phyloP scores from a whole-genome alignment of 2,329 filamentous ascomycete species.

The Colletotrichum plurivorum region DNA sequence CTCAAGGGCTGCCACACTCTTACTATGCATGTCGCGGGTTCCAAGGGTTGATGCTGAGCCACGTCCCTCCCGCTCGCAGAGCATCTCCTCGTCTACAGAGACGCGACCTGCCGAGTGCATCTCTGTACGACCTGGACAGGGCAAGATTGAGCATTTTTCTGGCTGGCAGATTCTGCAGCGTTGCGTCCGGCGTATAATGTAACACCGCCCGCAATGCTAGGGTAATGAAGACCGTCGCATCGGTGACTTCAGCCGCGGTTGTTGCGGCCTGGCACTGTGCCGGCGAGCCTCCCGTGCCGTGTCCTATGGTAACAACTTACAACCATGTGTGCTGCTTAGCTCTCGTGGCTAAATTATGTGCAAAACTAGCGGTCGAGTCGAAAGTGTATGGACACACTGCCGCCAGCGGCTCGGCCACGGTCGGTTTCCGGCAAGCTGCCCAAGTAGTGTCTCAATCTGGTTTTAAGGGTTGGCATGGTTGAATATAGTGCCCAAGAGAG shows the following conservation, averaged over 20 bases:
- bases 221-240: background rate
- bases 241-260: background rate
- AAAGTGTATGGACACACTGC: background rate
- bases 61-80: background rate
- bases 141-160: background rate
- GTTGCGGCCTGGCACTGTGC: background rate
- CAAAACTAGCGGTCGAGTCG: background rate
- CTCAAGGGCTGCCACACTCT: conserved; percentile 9
- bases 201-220: background rate
- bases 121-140: background rate
- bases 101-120: background rate
- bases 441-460: conserved; percentile 6
- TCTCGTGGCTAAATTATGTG: background rate
- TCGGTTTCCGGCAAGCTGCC: background rate
- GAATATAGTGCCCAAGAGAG: background rate
- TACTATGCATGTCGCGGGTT: background rate
- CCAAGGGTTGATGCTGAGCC: background rate
- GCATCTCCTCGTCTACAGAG: background rate
- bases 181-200: background rate
- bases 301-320: background rate
- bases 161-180: background rate
- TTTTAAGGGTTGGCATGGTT: background rate
- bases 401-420: background rate
- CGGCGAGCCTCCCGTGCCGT: conserved; percentile 7
- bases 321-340: background rate